A percentile compares a stretch with the other conserved stretches of the same genome.
Evolutionary conservation across 441 rosid genomes (phyloP).

Genomic region (Omphalea diandra): DNA sequence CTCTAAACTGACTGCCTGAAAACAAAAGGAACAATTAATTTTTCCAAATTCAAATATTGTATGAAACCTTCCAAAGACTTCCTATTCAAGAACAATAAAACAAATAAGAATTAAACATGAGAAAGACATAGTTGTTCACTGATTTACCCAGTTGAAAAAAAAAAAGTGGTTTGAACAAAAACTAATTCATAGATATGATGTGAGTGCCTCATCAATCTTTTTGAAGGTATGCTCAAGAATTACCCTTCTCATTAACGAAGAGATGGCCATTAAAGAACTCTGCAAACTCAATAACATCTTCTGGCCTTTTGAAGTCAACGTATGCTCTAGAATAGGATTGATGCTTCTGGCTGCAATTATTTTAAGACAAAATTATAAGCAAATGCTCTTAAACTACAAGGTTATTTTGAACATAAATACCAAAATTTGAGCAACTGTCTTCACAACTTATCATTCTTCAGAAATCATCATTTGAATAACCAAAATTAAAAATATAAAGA

Average conservation of each 20-base stretch:
- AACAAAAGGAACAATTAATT: constrained; percentile 10
- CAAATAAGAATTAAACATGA: background rate
- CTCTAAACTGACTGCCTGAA: constrained; percentile 65
- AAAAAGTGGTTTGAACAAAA: constrained; percentile 13
- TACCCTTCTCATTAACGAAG: constrained; percentile 84
- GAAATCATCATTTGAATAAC: background rate
- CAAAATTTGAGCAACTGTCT: constrained; percentile 4
- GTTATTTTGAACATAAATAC: background rate
- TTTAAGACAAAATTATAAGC: background rate
- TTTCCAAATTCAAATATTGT: background rate
- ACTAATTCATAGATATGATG: constrained; percentile 14
- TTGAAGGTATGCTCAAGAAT: constrained; percentile 20
- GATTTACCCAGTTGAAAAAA: constrained; percentile 17
- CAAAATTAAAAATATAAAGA: background rate
- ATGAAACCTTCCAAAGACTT: background rate
- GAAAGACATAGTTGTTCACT: background rate
- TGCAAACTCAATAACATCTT: constrained; percentile 71
- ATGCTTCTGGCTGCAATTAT: constrained; percentile 55
- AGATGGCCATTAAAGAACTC: constrained; percentile 73
- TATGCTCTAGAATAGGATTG: constrained; percentile 63
- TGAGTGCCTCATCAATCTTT: constrained; percentile 14
- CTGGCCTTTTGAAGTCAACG: constrained; percentile 59
- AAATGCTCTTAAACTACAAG: background rate
- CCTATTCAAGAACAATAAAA: background rate
- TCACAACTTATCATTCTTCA: background rate